These are phyloP conservation scores for Streptanthus diversifolius DNA, from an alignment of 345 rosid species.

Conservation along the genomic window DNA sequence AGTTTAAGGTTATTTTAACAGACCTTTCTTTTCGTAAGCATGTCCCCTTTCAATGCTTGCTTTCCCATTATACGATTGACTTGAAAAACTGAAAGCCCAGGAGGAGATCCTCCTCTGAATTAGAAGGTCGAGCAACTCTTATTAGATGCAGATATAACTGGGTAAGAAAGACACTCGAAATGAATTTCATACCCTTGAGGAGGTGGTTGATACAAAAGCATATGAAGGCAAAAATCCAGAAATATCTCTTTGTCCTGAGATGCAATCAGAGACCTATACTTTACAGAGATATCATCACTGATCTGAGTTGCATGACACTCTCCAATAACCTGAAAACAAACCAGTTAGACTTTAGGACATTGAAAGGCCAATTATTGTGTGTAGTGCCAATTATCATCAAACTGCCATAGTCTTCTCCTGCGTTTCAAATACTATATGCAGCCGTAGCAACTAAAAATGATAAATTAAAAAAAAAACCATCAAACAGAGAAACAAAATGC, in stretches of 20 bases:
- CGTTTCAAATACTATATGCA: neutral
- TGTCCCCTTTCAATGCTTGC: conserved; percentile 57
- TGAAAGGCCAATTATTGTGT: neutral
- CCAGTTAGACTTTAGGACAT: conserved; percentile 3
- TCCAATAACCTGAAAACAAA: conserved; percentile 69
- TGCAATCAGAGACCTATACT: conserved; percentile 51
- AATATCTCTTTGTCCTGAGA: conserved; percentile 62
- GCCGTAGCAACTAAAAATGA: neutral
- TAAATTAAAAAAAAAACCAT: neutral
- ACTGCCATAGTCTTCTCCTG: conserved; percentile 4
- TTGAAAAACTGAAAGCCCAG: conserved; percentile 86
- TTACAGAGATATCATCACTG: conserved; percentile 59
- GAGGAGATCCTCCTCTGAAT: conserved; percentile 71
- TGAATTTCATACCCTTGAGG: conserved; percentile 63
- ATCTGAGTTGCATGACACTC: conserved; percentile 72
- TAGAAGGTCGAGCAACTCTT: conserved; percentile 29
- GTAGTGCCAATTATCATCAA: neutral
- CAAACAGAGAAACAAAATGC: neutral
- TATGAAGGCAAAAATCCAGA: conserved; percentile 79
- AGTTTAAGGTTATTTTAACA: conserved; percentile 2
- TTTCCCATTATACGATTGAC: conserved; percentile 74
- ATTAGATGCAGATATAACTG: conserved; percentile 21
- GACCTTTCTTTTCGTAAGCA: conserved; percentile 76
- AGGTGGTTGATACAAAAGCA: conserved; percentile 63
- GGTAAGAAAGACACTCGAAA: neutral